Evolutionary conservation across 2,329 filamentous ascomycete genomes (phyloP).

Genomic region (Curvularia sp.): DNA sequence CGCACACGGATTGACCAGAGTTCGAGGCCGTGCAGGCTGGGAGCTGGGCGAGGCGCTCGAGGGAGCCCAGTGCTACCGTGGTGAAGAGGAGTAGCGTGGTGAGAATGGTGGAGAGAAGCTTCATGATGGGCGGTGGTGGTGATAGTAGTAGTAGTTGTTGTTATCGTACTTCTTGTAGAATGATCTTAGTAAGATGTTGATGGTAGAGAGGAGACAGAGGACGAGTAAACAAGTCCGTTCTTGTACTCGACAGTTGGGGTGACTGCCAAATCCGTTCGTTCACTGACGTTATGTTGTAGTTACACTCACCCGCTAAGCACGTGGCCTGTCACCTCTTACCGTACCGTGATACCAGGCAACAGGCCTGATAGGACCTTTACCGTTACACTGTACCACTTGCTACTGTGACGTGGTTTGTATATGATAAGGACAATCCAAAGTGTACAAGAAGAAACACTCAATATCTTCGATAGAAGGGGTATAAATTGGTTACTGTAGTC

Average conservation of each 20-base stretch:
- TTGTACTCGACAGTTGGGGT: background rate
- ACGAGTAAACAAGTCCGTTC: background rate
- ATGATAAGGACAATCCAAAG: background rate
- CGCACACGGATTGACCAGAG: background rate
- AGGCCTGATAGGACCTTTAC: background rate
- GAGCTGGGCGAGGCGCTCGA: background rate
- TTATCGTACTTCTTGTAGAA: background rate
- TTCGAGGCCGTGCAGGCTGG: background rate
- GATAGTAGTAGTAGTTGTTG: background rate
- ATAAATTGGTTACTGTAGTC: slow-evolving; percentile 14
- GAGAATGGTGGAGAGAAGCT: background rate
- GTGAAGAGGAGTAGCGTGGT: background rate
- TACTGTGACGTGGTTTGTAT: background rate
- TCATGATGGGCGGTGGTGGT: background rate
- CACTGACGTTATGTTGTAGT: background rate
- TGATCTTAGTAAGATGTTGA: background rate
- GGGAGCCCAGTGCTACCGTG: background rate
- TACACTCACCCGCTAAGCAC: background rate
- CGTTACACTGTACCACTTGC: background rate
- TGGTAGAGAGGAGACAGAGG: background rate
- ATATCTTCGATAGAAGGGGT: slow-evolving; percentile 4
- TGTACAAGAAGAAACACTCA: background rate
- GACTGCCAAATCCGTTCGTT: background rate
- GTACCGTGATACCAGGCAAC: background rate
- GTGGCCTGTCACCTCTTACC: background rate